Evolutionary conservation across 2,329 filamentous ascomycete species (phyloP).

Genomic region (Stagonosporopsis cucurbitacearum): DNA sequence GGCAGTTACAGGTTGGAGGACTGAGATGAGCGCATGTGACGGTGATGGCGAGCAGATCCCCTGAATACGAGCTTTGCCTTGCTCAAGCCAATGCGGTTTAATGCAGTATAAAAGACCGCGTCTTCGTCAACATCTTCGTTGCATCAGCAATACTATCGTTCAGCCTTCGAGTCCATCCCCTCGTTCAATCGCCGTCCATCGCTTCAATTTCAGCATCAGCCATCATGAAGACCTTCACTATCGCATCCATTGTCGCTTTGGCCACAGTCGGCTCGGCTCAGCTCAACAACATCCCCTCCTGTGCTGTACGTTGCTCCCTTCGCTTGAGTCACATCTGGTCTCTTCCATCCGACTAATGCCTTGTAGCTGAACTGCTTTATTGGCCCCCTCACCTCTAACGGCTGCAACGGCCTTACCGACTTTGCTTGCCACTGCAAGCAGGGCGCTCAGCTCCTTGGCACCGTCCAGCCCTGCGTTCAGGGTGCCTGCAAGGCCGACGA

Average conservation of each 20-base stretch:
- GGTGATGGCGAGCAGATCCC: constrained; percentile 23
- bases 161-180: not conserved
- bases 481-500: constrained; percentile 50
- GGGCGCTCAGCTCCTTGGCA: constrained; percentile 48
- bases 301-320: constrained; percentile 51
- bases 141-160: constrained; percentile 2
- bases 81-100: constrained; percentile 18
- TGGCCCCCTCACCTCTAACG: constrained; percentile 50
- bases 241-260: constrained; percentile 50
- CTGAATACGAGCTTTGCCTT: constrained; percentile 22
- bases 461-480: constrained; percentile 57
- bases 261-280: constrained; percentile 56
- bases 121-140: not conserved
- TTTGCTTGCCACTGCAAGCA: constrained; percentile 56
- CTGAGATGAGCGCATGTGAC: constrained; percentile 27
- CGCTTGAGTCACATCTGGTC: not conserved
- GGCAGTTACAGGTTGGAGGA: constrained; percentile 23
- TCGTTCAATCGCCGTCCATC: not conserved
- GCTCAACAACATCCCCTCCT: constrained; percentile 53
- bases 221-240: constrained; percentile 50
- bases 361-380: constrained; percentile 57
- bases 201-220: constrained; percentile 9
- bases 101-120: constrained; percentile 29
- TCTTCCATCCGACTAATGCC: constrained; percentile 23
- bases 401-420: constrained; percentile 55